Evolutionary conservation across 352 stramenopile species (phyloP), one percentile per base, ranked within the genome.

Genomic region (Globisporangium mamillatum): DNA sequence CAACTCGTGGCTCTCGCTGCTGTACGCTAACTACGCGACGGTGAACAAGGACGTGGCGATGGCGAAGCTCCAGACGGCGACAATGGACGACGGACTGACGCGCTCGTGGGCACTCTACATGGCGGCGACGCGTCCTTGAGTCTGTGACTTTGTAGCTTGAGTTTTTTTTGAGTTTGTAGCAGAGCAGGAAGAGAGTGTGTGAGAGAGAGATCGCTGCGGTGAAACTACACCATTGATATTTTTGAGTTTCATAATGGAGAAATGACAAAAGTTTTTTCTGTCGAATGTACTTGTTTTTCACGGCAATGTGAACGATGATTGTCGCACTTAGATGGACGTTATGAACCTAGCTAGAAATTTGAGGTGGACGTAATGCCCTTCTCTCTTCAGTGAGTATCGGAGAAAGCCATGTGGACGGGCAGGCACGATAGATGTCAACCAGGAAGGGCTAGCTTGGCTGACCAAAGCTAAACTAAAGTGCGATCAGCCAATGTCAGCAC

Each of bases 91-190:
- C 64, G 87, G 87, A 0, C 82, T 94, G 55, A 89, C 87, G 24
- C 83, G 78, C n/a, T 91, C 87, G 22, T 94, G 87, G 87, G 87
- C 87, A 20, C 70, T 94, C 20, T 94, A 94, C 76, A 84, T 87
- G 68, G 81, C 80, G 20, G 63, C 65, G 14, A 86, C 82, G 38
- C 69, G 63, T 38, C 70, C 41, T 70, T 69, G 36, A 64, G 52
- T 34, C n/a, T n/a, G 41, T 9, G 0, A 6, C 7, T 46, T 20
- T 46, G 12, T 20, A 46, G 38, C 38, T 1, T 46, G 10, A 20
- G 12, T 46, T 46, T 46, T 20, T 44, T 29, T 32, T 32, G 36
- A 20, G 38, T 46, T 46, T 20, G 38, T 20, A 20, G 44, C 18
- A 20, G 44, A 52, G 18, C 14, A 52, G 44, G 5, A 20, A 52